Percentiles rank a stretch among this genome's conserved stretches.
These are phyloP conservation scores for Yamadazyma sp. DNA, from an alignment of 1,139 yeast species.

Conservation along the genomic window DNA sequence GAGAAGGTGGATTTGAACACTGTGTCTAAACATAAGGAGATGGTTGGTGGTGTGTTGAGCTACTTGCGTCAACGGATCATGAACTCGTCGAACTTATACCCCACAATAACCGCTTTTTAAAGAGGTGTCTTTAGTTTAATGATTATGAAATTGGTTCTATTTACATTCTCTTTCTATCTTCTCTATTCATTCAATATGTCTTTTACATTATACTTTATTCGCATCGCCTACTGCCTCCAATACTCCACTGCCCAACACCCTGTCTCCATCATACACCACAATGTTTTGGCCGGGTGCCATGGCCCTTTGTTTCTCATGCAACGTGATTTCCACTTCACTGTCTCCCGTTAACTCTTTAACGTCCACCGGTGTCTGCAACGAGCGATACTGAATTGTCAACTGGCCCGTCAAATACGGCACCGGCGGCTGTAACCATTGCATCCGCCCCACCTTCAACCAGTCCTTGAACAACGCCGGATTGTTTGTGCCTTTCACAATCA, in stretches of 20 bases:
- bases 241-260: constrained; percentile 77
- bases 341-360: constrained; percentile 15
- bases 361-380: constrained; percentile 59
- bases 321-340: constrained; percentile 26
- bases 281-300: constrained; percentile 89
- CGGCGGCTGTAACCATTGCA: constrained; percentile 34
- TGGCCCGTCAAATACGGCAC: constrained; percentile 13
- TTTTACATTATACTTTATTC: no score
- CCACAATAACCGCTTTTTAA: constrained; percentile 45
- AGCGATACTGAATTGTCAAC: constrained; percentile 62
- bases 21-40: constrained; percentile 38
- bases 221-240: constrained; percentile 18
- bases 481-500: constrained; percentile 75
- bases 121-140: background rate
- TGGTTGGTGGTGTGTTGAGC: constrained; percentile 23
- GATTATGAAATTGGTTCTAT: no score
- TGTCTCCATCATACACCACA: constrained; percentile 65
- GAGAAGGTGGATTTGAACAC: constrained; percentile 20
- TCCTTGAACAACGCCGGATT: constrained; percentile 54
- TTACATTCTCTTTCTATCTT: constrained; percentile 2
- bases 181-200: no score
- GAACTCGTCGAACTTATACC: constrained; percentile 31
- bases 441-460: constrained; percentile 40
- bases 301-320: constrained; percentile 57
- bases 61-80: constrained; percentile 16